Percentiles rank a stretch among this genome's conserved stretches.
These are phyloP conservation scores for Eucalyptus microcorys DNA, from an alignment of 345 rosid species.

Conservation along the genomic window DNA sequence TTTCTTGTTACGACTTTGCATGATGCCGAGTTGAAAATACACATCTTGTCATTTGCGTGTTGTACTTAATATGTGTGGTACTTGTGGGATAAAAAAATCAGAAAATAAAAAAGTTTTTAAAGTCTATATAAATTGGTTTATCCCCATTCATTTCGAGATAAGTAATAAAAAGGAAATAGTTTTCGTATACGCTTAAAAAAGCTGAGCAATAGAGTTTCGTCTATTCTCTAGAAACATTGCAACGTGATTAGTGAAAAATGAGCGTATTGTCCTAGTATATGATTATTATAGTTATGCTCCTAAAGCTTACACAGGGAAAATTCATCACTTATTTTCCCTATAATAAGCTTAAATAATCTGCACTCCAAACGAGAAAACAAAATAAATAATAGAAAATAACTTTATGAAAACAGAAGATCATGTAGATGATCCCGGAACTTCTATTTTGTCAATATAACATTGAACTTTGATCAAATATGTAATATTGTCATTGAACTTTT, in stretches of 20 bases:
- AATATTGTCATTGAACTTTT: background rate
- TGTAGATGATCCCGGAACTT: accelerated
- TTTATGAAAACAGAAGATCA: no score
- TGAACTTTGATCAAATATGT: accelerated
- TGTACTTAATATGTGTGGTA: accelerated
- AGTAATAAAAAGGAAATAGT: background rate
- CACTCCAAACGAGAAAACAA: background rate
- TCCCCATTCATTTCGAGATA: background rate
- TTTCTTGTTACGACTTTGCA: accelerated
- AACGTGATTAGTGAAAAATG: background rate
- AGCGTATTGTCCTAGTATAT: background rate
- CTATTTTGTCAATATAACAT: background rate
- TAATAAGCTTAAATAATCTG: background rate
- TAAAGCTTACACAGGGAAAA: no score
- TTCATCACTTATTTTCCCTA: no score
- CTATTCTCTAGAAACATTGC: no score
- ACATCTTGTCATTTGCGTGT: background rate
- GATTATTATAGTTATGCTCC: no score
- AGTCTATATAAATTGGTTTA: background rate
- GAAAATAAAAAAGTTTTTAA: background rate
- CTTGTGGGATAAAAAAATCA: background rate
- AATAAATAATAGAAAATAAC: background rate
- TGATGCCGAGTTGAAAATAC: background rate
- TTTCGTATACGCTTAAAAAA: background rate
- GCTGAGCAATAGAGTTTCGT: background rate